A percentile compares a stretch with the other conserved stretches of the same genome.
These are phyloP conservation scores for Pterocarpus santalinus DNA, from an alignment of 306 rosid species.

Conservation along the genomic window DNA sequence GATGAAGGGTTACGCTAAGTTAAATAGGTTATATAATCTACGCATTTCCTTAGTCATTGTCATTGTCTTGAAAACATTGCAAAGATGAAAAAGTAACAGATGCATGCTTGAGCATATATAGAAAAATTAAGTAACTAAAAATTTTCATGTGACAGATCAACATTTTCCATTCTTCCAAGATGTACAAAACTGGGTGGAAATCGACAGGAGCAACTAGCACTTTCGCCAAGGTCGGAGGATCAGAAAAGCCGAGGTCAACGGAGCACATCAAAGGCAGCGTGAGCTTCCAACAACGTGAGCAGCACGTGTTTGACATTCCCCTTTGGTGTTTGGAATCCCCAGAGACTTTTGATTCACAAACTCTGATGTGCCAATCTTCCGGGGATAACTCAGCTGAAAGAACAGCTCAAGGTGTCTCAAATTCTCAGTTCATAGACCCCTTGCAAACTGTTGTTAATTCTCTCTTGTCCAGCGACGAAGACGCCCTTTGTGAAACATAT, in stretches of 20 bases:
- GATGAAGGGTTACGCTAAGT: neutral
- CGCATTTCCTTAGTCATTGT: neutral
- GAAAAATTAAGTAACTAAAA: neutral
- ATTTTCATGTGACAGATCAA: neutral
- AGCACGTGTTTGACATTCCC: neutral
- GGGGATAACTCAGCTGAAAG: neutral
- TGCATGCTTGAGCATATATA: neutral
- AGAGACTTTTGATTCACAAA: neutral
- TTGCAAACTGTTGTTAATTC: neutral
- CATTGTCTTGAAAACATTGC: neutral
- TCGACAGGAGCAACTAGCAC: neutral
- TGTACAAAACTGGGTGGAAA: too few species aligned
- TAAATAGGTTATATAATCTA: neutral
- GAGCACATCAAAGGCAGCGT: too few species aligned
- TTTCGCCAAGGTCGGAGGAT: neutral
- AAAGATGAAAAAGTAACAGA: neutral
- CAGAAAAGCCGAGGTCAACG: neutral
- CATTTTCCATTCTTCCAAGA: slow-evolving; percentile 21
- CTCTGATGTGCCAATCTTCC: neutral
- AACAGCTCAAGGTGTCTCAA: too few species aligned
- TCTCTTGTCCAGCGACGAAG: neutral
- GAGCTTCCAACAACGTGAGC: neutral
- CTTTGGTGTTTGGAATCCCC: neutral
- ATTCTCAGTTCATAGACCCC: neutral
- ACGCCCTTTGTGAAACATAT: neutral